Base-by-base conservation (phyloP, 2,329 filamentous ascomycete species). In the Alternaria atra region DNA sequence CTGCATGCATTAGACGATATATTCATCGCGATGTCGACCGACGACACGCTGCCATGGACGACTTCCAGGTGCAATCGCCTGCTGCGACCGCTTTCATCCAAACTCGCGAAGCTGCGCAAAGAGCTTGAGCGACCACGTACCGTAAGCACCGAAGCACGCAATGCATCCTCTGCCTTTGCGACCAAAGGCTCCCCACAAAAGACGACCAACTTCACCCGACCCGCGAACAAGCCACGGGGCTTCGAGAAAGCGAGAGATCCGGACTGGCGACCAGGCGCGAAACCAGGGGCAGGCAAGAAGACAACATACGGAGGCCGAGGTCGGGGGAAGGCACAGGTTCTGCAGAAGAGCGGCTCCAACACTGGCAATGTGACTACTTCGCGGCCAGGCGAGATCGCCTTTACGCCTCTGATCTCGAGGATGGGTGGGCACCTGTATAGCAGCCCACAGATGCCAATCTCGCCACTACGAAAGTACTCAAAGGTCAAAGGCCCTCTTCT, bases 31-130 rank as follows among this genome's bases (percentile, higher is more conserved):
- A 77, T 77, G 75, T 64, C 73, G 59, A 61, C 63, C 23, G 73
- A 73, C 61, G 74, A 74, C 60, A 68, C 70, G 32, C 62, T 77
- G 23, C 74, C 78, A 47, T 82, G 80, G 80, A 82, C 78, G 7
- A 78, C 79, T 15, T 73, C 78, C 46, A 77, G 80, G 40, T 82
- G 80, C 67, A 80, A 80, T 59, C 76, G 80, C 52, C 70, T 82
- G 5, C 73, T 82, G 0, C 75, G 80, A 42, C 80, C 80, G 13
- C 74, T 82, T 12, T 77, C 78, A 15, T 79, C 78, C 13, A 77
- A 80, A 62, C 75, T 82, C 47, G 67, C 72, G 29, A 78, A 78
- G 29, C 70, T 82, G 7, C 70, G 76, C 37, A 80, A 77, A 58
- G 68, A 76, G 54, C 63, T 70, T 27, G 74, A 76, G 32, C 61